Conservation (phyloP, 805 yeast species). For the Lachancea quebecensis region DNA sequence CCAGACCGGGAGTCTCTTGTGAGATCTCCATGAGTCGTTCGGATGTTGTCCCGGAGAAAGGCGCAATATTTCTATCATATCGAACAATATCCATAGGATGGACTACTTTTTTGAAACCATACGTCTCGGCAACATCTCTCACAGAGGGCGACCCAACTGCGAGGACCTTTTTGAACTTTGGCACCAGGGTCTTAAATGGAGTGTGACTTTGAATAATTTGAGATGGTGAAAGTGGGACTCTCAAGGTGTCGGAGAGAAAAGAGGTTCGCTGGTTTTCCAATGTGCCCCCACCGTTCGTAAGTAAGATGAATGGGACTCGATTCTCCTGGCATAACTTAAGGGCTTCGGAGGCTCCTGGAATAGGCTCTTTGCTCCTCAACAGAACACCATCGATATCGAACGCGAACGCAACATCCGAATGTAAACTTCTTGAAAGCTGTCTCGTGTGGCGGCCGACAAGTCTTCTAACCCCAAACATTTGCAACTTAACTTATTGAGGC, state of each 20-base stretch:
- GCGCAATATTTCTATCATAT: constrained; percentile 54
- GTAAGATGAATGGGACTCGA: constrained; percentile 67
- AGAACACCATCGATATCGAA: constrained; percentile 78
- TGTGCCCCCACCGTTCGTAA: constrained; percentile 89
- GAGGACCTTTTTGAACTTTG: constrained; percentile 53
- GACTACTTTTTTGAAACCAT: constrained; percentile 73
- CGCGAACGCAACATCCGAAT: constrained; percentile 24
- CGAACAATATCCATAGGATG: constrained; percentile 66
- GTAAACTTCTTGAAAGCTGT: not conserved
- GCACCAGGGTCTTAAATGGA: constrained; percentile 60
- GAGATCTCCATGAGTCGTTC: constrained; percentile 39
- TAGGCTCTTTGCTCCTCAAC: constrained; percentile 61
- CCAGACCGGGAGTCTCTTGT: constrained; percentile 19
- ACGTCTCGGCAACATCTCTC: constrained; percentile 62
- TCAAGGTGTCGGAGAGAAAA: constrained; percentile 42
- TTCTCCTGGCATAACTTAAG: constrained; percentile 44
- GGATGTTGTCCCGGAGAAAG: constrained; percentile 69
- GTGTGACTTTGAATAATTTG: constrained; percentile 87
- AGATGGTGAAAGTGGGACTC: constrained; percentile 38
- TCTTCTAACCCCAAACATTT: not conserved
- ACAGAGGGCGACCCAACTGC: constrained; percentile 73
- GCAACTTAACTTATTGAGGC: too few species aligned
- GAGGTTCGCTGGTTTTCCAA: constrained; percentile 55
- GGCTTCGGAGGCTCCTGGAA: constrained; percentile 60
- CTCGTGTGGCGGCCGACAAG: not conserved